Percentiles rank a stretch among this genome's conserved stretches.
phyloP scores from a whole-genome alignment of 2,329 filamentous ascomycete species.

The Fusarium sp. region DNA sequence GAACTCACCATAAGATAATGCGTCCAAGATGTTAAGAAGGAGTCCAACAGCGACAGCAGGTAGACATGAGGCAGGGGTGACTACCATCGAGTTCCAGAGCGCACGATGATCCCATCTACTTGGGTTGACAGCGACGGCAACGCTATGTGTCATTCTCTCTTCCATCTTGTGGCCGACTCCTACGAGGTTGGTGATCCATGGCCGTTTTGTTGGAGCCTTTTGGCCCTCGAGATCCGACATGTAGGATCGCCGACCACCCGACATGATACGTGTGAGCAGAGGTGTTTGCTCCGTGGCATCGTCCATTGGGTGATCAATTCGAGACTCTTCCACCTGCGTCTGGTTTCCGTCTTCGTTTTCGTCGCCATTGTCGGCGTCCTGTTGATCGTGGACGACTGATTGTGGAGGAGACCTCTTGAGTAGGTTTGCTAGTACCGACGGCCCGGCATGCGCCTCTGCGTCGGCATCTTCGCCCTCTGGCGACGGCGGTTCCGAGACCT shows the following conservation, averaged over 20 bases:
- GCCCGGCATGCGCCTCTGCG: conserved; percentile 42
- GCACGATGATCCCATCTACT: conserved; percentile 78
- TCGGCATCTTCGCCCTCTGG: conserved; percentile 36
- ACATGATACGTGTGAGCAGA: conserved; percentile 54
- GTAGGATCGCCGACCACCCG: conserved; percentile 46
- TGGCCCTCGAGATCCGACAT: conserved; percentile 64
- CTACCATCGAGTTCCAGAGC: conserved; percentile 72
- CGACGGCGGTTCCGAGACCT: conserved; percentile 66
- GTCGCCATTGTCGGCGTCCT: conserved; percentile 17
- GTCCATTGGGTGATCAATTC: conserved; percentile 19
- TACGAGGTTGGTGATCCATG: conserved; percentile 52
- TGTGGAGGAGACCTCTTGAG: conserved; percentile 63
- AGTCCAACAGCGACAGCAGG: conserved; percentile 91
- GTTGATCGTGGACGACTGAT: conserved; percentile 41
- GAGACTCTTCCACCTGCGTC: conserved; percentile 19
- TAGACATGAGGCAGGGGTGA: conserved; percentile 77
- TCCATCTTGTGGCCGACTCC: conserved; percentile 49
- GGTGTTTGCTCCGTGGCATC: conserved; percentile 60
- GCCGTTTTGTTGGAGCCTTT: conserved; percentile 51
- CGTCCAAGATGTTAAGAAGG: conserved; percentile 92
- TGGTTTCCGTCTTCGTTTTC: conserved; percentile 20
- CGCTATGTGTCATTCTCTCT: conserved; percentile 45
- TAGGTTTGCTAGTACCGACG: conserved; percentile 62
- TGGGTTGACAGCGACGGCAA: conserved; percentile 64
- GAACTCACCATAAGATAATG: conserved; percentile 84